A percentile compares a stretch with the other conserved stretches of the same genome.
These are phyloP conservation scores for Dalbergia cultrata DNA, from an alignment of 306 rosid genomes.

Conservation along the genomic window DNA sequence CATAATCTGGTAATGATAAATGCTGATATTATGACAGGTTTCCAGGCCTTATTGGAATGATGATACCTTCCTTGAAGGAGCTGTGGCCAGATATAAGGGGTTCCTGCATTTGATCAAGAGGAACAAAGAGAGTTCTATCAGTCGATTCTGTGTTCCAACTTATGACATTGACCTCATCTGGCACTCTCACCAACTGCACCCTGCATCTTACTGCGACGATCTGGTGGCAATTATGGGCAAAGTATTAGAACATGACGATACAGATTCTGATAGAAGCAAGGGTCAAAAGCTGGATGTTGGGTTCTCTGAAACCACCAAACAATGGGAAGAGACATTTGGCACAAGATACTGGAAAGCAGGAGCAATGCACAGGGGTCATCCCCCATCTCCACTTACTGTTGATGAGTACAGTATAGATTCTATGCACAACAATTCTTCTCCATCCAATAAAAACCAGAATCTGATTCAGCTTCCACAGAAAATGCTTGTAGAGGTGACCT, in stretches of 20 bases:
- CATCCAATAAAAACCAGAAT: conserved; percentile 30
- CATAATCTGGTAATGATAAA: background rate
- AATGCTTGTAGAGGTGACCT: conserved; percentile 52
- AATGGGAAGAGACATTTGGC: conserved; percentile 64
- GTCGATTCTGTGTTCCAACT: conserved; percentile 55
- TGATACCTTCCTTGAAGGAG: conserved; percentile 52
- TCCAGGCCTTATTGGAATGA: conserved; percentile 47
- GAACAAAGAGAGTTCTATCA: conserved; percentile 48
- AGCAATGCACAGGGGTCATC: conserved; percentile 52
- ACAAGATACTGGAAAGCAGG: conserved; percentile 61
- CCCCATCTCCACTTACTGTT: conserved; percentile 49
- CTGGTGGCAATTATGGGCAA: conserved; percentile 44
- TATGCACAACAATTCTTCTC: conserved; percentile 11
- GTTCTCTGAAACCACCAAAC: conserved; percentile 56
- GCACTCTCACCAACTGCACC: conserved; percentile 62
- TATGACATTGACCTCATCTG: conserved; percentile 62
- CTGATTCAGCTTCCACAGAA: conserved; percentile 52
- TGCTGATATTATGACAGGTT: conserved; percentile 41
- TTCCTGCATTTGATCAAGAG: conserved; percentile 59
- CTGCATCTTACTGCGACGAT: conserved; percentile 55
- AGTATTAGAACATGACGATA: conserved; percentile 56
- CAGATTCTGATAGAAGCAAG: conserved; percentile 51
- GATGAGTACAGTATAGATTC: conserved; percentile 30
- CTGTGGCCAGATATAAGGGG: conserved; percentile 63
- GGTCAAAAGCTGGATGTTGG: conserved; percentile 57